Evolutionary conservation across 1,284 basidiomycete species (phyloP), one percentile per base, ranked within the genome.

Genomic region (Papiliotrema nemorosa): DNA sequence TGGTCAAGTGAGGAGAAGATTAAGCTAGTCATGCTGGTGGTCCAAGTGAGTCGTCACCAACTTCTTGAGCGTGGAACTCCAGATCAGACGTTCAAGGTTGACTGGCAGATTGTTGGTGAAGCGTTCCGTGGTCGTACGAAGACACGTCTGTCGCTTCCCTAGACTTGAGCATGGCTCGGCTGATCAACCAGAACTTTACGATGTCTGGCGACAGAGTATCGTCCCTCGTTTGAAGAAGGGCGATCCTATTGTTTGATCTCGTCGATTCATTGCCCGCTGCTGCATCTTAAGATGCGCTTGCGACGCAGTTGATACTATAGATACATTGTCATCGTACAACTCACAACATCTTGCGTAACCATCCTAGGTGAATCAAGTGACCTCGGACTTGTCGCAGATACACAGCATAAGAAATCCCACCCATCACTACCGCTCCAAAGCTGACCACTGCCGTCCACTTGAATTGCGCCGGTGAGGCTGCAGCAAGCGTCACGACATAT

Each of bases 401-500:
- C 5, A 59, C 53, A 2, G 62, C 58, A 49, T 70, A 70, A 14
- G 58, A 55, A 12, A 62, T 27, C 2, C 55, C 71, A 4, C 72
- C 73, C 6, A 49, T 37, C 0, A 60, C 38, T 2, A 77, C 67
- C 3, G 69, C 60, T 2, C 60, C 36, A 41, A 69, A 73, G 36
- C 69, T 72, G 39, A 75, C 67, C 31, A 77, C 41, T 12, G 72
- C 75, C 0, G 76, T 74, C 72, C 67, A 74, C 47, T 67, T 67
- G 62, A 70, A 73, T 47, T 61, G 51, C 5, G 43, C 36, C 29
- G 70, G 69, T 18, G 63, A 57, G 2, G 62, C 61, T 2, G 64
- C 59, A 0, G 54, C 52, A 2, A 69, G 60, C 6, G 67, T 64
- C 34, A 70, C 41, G 14, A 54, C 61, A 43, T 66, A 75, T 55